Conservation (phyloP, 2,329 filamentous ascomycete genomes). For the Teratosphaeria pseudoeucalypti region DNA sequence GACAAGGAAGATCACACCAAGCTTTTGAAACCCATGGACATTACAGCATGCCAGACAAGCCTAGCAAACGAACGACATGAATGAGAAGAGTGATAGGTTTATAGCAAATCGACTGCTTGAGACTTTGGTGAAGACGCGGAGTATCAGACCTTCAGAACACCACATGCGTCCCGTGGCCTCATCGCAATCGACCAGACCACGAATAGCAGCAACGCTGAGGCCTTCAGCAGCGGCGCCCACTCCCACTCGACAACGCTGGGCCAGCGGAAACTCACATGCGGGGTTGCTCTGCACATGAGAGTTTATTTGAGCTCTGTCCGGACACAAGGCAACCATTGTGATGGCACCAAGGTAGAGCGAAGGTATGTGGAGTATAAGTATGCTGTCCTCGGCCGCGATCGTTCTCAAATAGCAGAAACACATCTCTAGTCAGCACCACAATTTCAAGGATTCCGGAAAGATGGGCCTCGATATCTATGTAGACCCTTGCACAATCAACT, state of each 20-base stretch:
- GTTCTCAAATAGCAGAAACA: neutral
- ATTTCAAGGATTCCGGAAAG: neutral
- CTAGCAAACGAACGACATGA: too few species aligned
- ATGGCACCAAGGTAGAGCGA: neutral
- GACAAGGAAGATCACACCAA: too few species aligned
- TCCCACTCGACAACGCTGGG: neutral
- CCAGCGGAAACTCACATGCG: neutral
- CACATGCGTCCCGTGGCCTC: neutral
- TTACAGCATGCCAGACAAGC: too few species aligned
- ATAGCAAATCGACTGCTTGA: too few species aligned
- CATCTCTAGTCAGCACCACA: neutral
- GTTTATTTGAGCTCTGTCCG: neutral
- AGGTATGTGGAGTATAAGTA: neutral
- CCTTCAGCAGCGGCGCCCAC: neutral
- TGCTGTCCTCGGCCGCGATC: neutral
- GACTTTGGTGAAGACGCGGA: too few species aligned
- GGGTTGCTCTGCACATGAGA: neutral
- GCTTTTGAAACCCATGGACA: too few species aligned
- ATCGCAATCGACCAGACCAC: too few species aligned
- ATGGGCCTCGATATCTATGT: constrained; percentile 23
- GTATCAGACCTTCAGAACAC: neutral
- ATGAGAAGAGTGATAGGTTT: too few species aligned
- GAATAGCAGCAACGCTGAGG: neutral
- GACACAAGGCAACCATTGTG: neutral
- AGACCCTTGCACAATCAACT: constrained; percentile 34